These are phyloP conservation scores for Penstemon davidsonii DNA, from an alignment of 257 asterid species.

Conservation along the genomic window DNA sequence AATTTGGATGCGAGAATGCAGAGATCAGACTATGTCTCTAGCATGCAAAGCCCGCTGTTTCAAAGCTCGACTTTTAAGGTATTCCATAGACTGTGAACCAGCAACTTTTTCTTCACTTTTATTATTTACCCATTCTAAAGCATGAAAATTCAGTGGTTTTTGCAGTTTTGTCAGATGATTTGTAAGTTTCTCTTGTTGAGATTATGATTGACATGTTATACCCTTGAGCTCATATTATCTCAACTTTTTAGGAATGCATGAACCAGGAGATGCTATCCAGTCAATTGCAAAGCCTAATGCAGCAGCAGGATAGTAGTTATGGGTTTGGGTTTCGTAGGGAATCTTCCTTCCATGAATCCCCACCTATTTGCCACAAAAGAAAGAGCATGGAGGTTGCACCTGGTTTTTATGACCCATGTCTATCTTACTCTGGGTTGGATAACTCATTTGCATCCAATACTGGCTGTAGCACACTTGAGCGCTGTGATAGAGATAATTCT, in stretches of 20 bases:
- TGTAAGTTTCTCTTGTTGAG: not conserved
- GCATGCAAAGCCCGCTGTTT: conserved; percentile 13
- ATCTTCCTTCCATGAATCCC: conserved; percentile 17
- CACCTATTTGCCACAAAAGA: conserved; percentile 21
- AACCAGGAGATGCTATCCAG: conserved; percentile 11
- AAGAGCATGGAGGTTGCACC: conserved; percentile 1
- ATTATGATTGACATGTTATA: conserved; percentile 12
- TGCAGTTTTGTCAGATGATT: not conserved
- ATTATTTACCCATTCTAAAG: conserved; percentile 11
- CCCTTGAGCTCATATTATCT: conserved; percentile 21
- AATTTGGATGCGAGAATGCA: conserved; percentile 27
- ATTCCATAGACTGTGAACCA: conserved; percentile 12
- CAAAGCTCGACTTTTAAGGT: conserved; percentile 40
- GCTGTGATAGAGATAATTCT: conserved; percentile 22
- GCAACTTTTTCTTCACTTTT: conserved; percentile 5
- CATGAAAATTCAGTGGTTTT: not conserved
- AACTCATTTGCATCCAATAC: conserved; percentile 22
- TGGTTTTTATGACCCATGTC: conserved; percentile 20
- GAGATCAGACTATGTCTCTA: conserved; percentile 19
- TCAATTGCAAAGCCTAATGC: conserved; percentile 29
- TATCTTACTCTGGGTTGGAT: conserved; percentile 22
- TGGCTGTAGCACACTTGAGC: conserved; percentile 17
- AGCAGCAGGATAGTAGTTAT: conserved; percentile 7
- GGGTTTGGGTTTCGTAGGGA: conserved; percentile 9
- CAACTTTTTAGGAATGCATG: conserved; percentile 28